Percentiles rank a stretch among this genome's conserved stretches.
Evolutionary conservation across 2,329 filamentous ascomycete species (phyloP).

Genomic region (Verticillium nubilum): DNA sequence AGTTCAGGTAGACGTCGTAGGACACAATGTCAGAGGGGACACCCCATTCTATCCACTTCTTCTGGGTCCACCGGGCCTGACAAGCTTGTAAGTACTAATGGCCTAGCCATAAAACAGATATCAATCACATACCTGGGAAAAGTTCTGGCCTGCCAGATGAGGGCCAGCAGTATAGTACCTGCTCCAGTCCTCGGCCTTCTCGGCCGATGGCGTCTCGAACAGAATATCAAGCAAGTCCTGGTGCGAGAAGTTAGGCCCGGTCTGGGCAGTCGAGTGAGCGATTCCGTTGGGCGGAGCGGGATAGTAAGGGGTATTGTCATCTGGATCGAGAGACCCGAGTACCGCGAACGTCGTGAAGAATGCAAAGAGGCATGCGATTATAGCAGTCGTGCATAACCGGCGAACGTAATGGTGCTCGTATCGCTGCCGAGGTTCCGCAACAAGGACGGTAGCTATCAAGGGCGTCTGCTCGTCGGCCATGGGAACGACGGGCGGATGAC

Average conservation of each 20-base stretch:
- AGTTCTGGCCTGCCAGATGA: slow-evolving; percentile 73
- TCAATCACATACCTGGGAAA: slow-evolving; percentile 59
- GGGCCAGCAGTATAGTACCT: slow-evolving; percentile 71
- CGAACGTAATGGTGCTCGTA: slow-evolving; percentile 57
- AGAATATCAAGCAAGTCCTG: slow-evolving; percentile 52
- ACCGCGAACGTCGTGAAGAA: slow-evolving; percentile 45
- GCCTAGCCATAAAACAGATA: neutral
- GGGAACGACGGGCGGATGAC: slow-evolving; percentile 1
- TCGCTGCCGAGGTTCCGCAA: slow-evolving; percentile 46
- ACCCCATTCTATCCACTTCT: slow-evolving; percentile 69
- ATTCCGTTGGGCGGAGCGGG: slow-evolving; percentile 7
- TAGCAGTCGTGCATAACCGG: slow-evolving; percentile 60
- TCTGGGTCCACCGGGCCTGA: slow-evolving; percentile 66
- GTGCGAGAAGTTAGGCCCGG: slow-evolving; percentile 18
- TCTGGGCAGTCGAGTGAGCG: neutral
- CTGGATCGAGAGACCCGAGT: slow-evolving; percentile 36
- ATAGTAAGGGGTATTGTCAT: slow-evolving; percentile 25
- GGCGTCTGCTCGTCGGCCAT: slow-evolving; percentile 57
- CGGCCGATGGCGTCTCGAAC: slow-evolving; percentile 50
- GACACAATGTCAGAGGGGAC: slow-evolving; percentile 57
- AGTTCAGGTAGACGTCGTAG: slow-evolving; percentile 76
- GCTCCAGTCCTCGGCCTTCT: slow-evolving; percentile 64
- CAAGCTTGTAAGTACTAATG: neutral
- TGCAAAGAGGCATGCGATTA: slow-evolving; percentile 47
- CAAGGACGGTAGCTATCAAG: slow-evolving; percentile 57